Conservation (phyloP, 2,329 filamentous ascomycete genomes). For the Botryotinia globosa region DNA sequence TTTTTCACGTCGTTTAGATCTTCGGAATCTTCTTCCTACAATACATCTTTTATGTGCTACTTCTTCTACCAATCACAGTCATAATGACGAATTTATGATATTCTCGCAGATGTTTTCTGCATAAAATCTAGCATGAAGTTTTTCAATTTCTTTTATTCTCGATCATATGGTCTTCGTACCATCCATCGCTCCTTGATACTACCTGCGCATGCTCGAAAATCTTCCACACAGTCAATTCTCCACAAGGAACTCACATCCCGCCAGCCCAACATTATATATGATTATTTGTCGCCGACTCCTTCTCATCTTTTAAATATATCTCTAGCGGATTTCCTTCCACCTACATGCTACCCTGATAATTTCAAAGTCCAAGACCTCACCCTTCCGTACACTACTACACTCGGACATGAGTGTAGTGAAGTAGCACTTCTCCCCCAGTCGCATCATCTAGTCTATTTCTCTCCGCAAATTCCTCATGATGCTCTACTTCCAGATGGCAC, state of each 20-base stretch:
- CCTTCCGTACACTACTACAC: constrained; percentile 15
- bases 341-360: constrained; percentile 32
- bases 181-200: constrained; percentile 3
- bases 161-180: neutral
- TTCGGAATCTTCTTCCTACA: neutral
- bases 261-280: constrained; percentile 36
- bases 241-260: constrained; percentile 29
- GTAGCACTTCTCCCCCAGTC: constrained; percentile 50
- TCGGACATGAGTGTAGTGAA: neutral
- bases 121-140: constrained; percentile 20
- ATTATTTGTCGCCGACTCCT: constrained; percentile 58
- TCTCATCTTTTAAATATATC: constrained; percentile 64
- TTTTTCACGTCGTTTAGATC: constrained; percentile 8
- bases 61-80: neutral
- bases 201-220: constrained; percentile 8
- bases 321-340: constrained; percentile 54
- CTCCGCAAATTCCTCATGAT: constrained; percentile 60
- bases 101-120: neutral
- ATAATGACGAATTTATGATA: constrained; percentile 9
- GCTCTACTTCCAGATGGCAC: constrained; percentile 78
- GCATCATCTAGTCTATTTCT: constrained; percentile 87
- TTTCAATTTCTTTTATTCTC: constrained; percentile 16
- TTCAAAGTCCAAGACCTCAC: constrained; percentile 27
- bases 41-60: neutral
- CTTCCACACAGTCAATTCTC: constrained; percentile 25